Percentiles rank a stretch among this genome's conserved stretches.
Conservation (phyloP, 106 monocot species). For the Xerophyta viscosa region DNA sequence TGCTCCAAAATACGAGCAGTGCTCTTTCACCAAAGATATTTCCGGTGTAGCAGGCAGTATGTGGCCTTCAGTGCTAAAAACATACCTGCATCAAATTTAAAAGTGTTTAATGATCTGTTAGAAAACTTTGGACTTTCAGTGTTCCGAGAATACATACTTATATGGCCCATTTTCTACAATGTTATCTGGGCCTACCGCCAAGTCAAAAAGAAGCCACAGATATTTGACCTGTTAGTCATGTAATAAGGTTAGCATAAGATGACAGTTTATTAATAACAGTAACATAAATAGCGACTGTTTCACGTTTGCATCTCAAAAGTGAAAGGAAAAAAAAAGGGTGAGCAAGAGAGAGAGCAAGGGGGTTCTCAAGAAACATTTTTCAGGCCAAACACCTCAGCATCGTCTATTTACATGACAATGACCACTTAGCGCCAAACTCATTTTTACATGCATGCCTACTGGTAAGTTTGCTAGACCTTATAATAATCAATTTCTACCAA, state of each 20-base stretch:
- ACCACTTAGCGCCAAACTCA: no score
- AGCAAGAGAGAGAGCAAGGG: no score
- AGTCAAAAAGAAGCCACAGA: conserved; percentile 99
- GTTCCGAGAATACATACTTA: conserved; percentile 38
- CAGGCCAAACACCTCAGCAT: no score
- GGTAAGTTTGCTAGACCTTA: no score
- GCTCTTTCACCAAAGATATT: conserved; percentile 72
- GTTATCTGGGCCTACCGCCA: conserved; percentile 88
- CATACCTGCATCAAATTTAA: conserved; percentile 41
- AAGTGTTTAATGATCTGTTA: neutral
- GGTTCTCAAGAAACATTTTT: no score
- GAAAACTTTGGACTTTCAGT: neutral
- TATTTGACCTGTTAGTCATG: conserved; percentile 79
- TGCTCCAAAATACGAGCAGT: conserved; percentile 87
- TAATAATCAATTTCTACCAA: no score
- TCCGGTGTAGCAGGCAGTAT: conserved; percentile 81
- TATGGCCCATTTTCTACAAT: conserved; percentile 95
- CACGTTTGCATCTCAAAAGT: no score
- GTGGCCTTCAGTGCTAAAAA: conserved; percentile 98
- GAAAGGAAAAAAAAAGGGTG: no score
- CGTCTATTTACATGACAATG: no score
- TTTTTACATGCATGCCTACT: no score
- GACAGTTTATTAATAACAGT: no score
- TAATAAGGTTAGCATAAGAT: no score
- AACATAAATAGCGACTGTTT: neutral